Base-by-base conservation (phyloP, 179 eudicot genomes). In the Vitellaria paradoxa region DNA sequence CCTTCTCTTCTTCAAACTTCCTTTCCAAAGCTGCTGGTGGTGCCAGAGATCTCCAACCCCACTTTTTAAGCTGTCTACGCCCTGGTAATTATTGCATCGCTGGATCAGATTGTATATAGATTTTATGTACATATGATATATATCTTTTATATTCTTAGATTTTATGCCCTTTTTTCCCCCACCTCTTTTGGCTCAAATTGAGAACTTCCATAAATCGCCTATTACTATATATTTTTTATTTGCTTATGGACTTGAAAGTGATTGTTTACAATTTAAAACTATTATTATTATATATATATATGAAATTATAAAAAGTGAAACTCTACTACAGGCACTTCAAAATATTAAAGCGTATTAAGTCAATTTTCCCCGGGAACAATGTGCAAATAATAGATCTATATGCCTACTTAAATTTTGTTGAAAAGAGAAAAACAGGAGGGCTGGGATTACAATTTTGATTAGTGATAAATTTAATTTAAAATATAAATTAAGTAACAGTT, bases 41-140 rank as follows among this genome's bases (percentile, higher is more conserved):
- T 73, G 49, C 9, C 66, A 75, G 85, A 80, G 80, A 80, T 83
- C 81, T 79, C 49, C 59, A 65, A 68, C 23, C 40, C 62, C 64
- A 81, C 47, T 78, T 65, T 45, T 71, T 65, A 82, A 80, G 82
- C 82, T 72, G 82, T 72, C 81, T 66, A 69, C 60, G 60, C 21
- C 50, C 15, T 12, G 11, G 81, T 77, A 73, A 76, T 70, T 66
- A 65, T 52, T 83, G 86, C 89, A 77, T 81, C 78, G 86, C 89
- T 86, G 89, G 89, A 86, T 83, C 77, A 81, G 89, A 86, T 86
- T 79, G 81, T 70, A 64, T 81, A 24, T 75, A 81, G 85, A 86
- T 83, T 81, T 55, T 71, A 14, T 52, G 0, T 55, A 42, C 73
- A 75, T 72, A 70, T 71, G 71, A 80, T 45, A 66, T 70, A 63